Percentiles rank a stretch among this genome's conserved stretches.
Evolutionary conservation across 805 yeast genomes (phyloP).

Genomic region (Lipomyces yamadae): DNA sequence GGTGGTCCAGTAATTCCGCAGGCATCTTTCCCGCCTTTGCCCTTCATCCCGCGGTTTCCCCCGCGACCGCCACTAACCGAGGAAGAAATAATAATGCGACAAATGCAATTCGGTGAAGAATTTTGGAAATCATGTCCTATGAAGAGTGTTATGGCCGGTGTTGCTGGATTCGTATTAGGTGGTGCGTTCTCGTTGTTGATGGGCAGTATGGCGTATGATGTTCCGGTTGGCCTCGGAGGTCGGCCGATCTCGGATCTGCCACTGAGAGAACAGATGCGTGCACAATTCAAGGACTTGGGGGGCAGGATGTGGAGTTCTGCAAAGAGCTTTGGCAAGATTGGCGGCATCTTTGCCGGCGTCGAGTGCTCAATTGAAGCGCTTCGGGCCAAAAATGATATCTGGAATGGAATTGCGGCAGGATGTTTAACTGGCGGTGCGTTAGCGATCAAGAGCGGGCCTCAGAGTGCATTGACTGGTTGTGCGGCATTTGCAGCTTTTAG

Average conservation of each 20-base stretch:
- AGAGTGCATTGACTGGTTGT: constrained; percentile 88
- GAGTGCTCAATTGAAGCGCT: constrained; percentile 86
- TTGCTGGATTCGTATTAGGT: constrained; percentile 90
- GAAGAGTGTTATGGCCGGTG: constrained; percentile 88
- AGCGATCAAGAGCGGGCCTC: constrained; percentile 91
- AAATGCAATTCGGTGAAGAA: constrained; percentile 31
- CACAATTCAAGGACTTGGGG: constrained; percentile 92
- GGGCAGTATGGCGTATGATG: constrained; percentile 79
- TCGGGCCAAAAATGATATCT: constrained; percentile 89
- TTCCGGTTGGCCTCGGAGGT: constrained; percentile 63
- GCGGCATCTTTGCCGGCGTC: constrained; percentile 87
- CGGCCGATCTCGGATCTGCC: constrained; percentile 70
- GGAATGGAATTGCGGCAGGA: constrained; percentile 91
- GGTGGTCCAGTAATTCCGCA: not conserved
- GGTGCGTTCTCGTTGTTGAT: constrained; percentile 95
- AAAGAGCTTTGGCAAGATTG: constrained; percentile 91
- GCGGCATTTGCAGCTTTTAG: constrained; percentile 98
- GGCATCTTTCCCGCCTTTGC: constrained; percentile 21
- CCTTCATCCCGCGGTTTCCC: constrained; percentile 27
- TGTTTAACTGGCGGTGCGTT: constrained; percentile 97
- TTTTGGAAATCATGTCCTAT: constrained; percentile 81
- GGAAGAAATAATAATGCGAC: constrained; percentile 19
- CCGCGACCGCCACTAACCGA: constrained; percentile 22
- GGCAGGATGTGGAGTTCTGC: constrained; percentile 85
- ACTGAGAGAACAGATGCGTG: constrained; percentile 86